Evolutionary conservation across 352 stramenopile genomes (phyloP), one percentile per base, ranked within the genome.

Genomic region (Globisporangium acanthophoron): DNA sequence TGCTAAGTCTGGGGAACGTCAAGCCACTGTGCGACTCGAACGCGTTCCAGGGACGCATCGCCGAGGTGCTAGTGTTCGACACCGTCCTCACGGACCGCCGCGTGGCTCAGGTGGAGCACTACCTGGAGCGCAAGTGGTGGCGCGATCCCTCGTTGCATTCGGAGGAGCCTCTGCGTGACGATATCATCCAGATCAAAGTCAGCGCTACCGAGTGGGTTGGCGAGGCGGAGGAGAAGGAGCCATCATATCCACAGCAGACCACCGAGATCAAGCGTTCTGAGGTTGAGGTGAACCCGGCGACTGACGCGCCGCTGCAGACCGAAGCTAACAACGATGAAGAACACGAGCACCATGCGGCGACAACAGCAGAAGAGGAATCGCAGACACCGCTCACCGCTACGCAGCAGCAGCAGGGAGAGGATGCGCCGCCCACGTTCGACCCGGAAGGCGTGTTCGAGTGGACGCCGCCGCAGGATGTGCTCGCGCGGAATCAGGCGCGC

Each of bases 401-500:
- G 13, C 35, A 18, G 31, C 3, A 27, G 2, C 40, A 55, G n/a
- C 33, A 45, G 6, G 16, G 1, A 8, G 31, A 20, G 33, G 16
- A 57, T 20, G 24, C 9, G 21, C 58, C 39, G 52, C 55, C 21
- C 35, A 60, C 44, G 61, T 78, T 80, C 43, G 66, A 87, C 60
- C 58, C 80, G 0, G 74, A 84, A 20, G 58, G 69, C 5, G 69
- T 90, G 48, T 90, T 90, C 54, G 80, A 88, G 64, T 90, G 80
- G 80, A 59, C 41, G 4, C 76, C 80, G 21, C 64, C 64, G 1
- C 12, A 66, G 3, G 62, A 66, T 0, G 40, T 77, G 20, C 65
- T 80, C 13, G 37, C 52, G 2, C 16, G 51, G 2, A 69, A 68
- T 43, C 18, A 50, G 5, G 56, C 24, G 21, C 15, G 41, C 11